Evolutionary conservation across 2,329 filamentous ascomycete genomes (phyloP).

Genomic region (Parascedosporium putredinis): DNA sequence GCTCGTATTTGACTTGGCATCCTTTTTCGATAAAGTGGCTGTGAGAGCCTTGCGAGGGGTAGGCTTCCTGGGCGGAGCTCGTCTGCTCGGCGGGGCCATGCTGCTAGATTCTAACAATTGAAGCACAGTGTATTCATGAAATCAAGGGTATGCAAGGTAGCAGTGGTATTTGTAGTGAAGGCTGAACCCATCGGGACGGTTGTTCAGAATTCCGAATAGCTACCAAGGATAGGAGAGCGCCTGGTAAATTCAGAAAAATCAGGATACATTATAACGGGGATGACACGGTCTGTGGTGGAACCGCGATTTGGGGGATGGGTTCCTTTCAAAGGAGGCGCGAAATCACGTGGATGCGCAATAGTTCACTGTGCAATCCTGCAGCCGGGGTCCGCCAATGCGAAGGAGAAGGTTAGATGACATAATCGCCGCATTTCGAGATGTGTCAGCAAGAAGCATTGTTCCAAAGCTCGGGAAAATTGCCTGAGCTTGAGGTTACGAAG

Average conservation of each 20-base stretch:
- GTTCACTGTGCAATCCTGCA: too few relatives aligned
- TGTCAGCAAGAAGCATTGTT: background rate
- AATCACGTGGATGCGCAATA: conserved; percentile 1
- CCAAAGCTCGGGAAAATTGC: conserved; percentile 8
- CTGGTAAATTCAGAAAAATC: background rate
- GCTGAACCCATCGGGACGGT: too few relatives aligned
- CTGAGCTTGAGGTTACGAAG: conserved; percentile 4
- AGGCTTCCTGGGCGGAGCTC: conserved; percentile 6
- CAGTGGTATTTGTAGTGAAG: too few relatives aligned
- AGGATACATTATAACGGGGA: background rate
- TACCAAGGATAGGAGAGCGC: background rate
- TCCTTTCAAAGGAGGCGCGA: background rate
- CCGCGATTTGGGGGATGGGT: conserved; percentile 4
- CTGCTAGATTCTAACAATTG: background rate
- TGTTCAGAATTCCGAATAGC: too few relatives aligned
- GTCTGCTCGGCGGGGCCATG: conserved; percentile 4
- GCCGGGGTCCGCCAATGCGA: too few relatives aligned
- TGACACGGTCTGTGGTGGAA: background rate
- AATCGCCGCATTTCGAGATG: background rate
- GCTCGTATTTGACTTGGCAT: conserved; percentile 45
- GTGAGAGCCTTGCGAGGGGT: conserved; percentile 9
- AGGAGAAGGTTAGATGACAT: background rate
- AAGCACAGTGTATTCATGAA: background rate
- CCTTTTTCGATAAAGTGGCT: conserved; percentile 20
- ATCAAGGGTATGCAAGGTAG: background rate